Evolutionary conservation across 2,329 filamentous ascomycete species (phyloP).

Genomic region (Lojkania enalia): DNA sequence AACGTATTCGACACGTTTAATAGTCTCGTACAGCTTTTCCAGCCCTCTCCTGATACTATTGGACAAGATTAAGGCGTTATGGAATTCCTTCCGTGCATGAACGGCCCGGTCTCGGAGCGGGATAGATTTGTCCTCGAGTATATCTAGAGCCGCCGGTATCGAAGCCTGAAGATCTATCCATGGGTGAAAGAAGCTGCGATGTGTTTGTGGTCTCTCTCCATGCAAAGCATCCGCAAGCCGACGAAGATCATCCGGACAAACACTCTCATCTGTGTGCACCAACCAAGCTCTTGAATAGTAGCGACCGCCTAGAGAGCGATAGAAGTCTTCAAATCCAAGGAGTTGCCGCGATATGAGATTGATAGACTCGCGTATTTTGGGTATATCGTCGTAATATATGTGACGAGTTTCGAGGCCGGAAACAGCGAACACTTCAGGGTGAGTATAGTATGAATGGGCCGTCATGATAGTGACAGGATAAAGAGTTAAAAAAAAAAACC

Average conservation of each 20-base stretch:
- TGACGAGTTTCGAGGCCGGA: too few species aligned
- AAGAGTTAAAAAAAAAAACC: too few species aligned
- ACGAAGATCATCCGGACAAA: not conserved
- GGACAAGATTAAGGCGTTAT: not conserved
- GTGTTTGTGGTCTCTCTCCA: not conserved
- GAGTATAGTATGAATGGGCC: too few species aligned
- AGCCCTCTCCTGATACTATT: not conserved
- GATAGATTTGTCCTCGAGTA: not conserved
- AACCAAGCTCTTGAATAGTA: slow-evolving; percentile 1
- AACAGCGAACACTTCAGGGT: too few species aligned
- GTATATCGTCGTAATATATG: too few species aligned
- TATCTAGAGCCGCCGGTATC: not conserved
- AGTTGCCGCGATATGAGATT: not conserved
- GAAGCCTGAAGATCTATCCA: not conserved
- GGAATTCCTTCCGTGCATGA: not conserved
- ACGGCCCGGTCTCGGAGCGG: not conserved
- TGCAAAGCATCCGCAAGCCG: slow-evolving; percentile 7
- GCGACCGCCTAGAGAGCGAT: slow-evolving; percentile 2
- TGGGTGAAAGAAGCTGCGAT: slow-evolving; percentile 2
- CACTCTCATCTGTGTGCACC: not conserved
- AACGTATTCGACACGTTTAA: not conserved
- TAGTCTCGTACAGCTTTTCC: not conserved
- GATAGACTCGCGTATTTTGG: too few species aligned
- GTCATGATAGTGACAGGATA: too few species aligned
- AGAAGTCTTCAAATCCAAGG: slow-evolving; percentile 5